Percentiles rank a stretch among this genome's conserved stretches.
These are phyloP conservation scores for Planoprotostelium fungivorum DNA, from an alignment of 78 protist genomes.

Conservation along the genomic window DNA sequence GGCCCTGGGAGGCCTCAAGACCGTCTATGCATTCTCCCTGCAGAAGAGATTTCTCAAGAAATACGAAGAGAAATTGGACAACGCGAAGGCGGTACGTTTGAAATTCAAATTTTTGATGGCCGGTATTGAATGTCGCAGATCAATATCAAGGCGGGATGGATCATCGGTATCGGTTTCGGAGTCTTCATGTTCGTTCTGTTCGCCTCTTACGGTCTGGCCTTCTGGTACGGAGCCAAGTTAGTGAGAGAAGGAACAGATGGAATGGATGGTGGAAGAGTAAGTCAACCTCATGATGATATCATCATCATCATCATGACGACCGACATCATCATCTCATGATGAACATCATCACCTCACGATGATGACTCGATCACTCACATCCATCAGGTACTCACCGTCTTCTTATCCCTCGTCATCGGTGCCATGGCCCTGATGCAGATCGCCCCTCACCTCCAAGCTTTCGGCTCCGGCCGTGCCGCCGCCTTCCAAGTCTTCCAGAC, in stretches of 20 bases:
- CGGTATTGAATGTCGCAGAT: too few species aligned
- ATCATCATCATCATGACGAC: too few species aligned
- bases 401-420: conserved; percentile 59
- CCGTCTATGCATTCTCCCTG: conserved; percentile 64
- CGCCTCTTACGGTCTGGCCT: conserved; percentile 40
- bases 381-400: conserved; percentile 58
- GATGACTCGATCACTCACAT: too few species aligned
- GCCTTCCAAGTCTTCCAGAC: conserved; percentile 55
- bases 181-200: conserved; percentile 40
- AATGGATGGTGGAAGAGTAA: conserved; percentile 36
- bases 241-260: conserved; percentile 24
- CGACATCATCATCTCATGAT: too few species aligned
- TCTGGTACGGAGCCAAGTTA: conserved; percentile 68
- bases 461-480: conserved; percentile 68
- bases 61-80: conserved; percentile 13
- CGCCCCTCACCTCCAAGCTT: conserved; percentile 13
- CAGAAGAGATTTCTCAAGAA: conserved; percentile 7
- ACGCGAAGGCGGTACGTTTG: conserved; percentile 35
- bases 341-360: too few species aligned
- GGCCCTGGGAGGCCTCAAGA: conserved; percentile 53
- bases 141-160: conserved; percentile 21
- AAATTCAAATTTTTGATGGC: too few species aligned
- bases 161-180: conserved; percentile 66
- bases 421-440: conserved; percentile 73
- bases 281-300: conserved; percentile 57